These are phyloP conservation scores for Penicillium sp. DNA, from an alignment of 2,329 filamentous ascomycete species.

Conservation along the genomic window DNA sequence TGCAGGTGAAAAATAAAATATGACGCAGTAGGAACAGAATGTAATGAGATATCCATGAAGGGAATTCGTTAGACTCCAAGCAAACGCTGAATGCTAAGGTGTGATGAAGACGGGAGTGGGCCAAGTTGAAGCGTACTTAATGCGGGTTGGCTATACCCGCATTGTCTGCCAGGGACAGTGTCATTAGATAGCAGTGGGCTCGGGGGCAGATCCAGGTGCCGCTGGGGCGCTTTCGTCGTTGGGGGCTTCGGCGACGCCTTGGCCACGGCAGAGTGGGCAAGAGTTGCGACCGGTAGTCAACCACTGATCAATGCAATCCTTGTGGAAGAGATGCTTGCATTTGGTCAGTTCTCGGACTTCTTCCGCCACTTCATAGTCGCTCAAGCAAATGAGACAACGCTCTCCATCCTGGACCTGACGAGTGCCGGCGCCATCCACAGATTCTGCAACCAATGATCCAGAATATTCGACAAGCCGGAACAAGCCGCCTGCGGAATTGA, in stretches of 20 bases:
- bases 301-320: conserved; percentile 69
- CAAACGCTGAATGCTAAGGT: conserved; percentile 33
- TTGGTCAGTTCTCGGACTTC: conserved; percentile 58
- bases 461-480: conserved; percentile 50
- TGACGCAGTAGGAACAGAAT: conserved; percentile 16
- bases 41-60: conserved; percentile 30
- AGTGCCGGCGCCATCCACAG: conserved; percentile 37
- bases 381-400: conserved; percentile 63
- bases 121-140: neutral
- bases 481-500: conserved; percentile 58
- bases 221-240: conserved; percentile 14
- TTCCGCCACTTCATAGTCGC: conserved; percentile 60
- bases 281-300: conserved; percentile 53
- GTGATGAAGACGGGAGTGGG: conserved; percentile 12
- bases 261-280: conserved; percentile 37
- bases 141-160: neutral
- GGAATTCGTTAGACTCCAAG: conserved; percentile 26
- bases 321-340: conserved; percentile 64
- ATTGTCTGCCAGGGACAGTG: neutral
- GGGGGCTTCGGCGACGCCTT: conserved; percentile 40
- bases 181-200: conserved; percentile 9
- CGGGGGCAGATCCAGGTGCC: conserved; percentile 13
- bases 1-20: conserved; percentile 14
- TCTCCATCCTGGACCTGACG: conserved; percentile 46
- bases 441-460: conserved; percentile 46